Evolutionary conservation across 73 alveolate species (phyloP).

Genomic region (Blepharisma japonicum): DNA sequence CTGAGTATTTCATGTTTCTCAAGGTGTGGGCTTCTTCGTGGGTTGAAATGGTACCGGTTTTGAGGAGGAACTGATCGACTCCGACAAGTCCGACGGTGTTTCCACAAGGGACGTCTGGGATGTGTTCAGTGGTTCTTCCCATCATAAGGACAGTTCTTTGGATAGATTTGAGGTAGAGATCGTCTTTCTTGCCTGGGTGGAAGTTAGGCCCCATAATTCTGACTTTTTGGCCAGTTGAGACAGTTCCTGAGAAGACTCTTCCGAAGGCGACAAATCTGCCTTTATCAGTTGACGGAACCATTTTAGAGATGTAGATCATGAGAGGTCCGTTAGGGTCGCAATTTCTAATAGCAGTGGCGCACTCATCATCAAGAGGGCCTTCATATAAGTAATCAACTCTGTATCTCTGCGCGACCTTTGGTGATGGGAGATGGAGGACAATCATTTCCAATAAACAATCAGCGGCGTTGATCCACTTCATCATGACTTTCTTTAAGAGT

Average conservation of each 20-base stretch:
- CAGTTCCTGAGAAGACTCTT: constrained; percentile 98
- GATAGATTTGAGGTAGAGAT: constrained; percentile 86
- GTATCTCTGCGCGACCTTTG: constrained; percentile 94
- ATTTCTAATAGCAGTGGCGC: constrained; percentile 87
- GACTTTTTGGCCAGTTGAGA: constrained; percentile 96
- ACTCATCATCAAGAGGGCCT: constrained; percentile 98
- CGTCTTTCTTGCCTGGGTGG: constrained; percentile 97
- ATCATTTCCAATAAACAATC: constrained; percentile 98
- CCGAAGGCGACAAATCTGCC: constrained; percentile 99
- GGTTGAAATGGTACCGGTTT: constrained; percentile 97
- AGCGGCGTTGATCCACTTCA: constrained; percentile 98
- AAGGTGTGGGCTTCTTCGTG: constrained; percentile 91
- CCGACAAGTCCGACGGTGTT: constrained; percentile 97
- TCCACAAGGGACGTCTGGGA: constrained; percentile 98
- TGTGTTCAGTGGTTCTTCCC: constrained; percentile 89
- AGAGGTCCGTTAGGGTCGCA: constrained; percentile 99
- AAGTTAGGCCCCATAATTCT: constrained; percentile 99
- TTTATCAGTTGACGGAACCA: constrained; percentile 98
- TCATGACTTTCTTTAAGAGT: constrained; percentile 71
- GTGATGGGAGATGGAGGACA: constrained; percentile 98
- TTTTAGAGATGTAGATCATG: constrained; percentile 98
- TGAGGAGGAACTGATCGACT: constrained; percentile 89
- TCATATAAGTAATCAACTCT: constrained; percentile 97
- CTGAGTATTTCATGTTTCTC: constrained; percentile 98
- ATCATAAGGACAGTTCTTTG: constrained; percentile 91